These are phyloP conservation scores for Spirogloea muscicola DNA, from an alignment of 139 green algal species.

Conservation along the genomic window DNA sequence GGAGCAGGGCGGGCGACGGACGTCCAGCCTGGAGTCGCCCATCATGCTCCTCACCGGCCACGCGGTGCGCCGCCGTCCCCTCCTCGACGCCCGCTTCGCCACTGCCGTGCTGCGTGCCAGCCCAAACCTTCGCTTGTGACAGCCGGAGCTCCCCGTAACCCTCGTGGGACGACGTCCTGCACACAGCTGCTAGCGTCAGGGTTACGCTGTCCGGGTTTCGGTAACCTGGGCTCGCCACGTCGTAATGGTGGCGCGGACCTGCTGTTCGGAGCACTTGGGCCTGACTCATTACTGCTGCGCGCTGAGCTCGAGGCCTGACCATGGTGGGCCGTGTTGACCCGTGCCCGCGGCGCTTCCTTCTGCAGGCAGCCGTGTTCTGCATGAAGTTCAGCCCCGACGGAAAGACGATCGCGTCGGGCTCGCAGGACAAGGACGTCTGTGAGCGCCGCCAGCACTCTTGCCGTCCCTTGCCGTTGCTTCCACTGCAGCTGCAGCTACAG, in stretches of 20 bases:
- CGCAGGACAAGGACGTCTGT: slow-evolving; percentile 70
- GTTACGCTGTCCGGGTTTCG: not conserved
- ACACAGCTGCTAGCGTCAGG: no score
- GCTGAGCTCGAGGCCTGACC: not conserved
- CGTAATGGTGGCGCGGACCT: not conserved
- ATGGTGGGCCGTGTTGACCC: no score
- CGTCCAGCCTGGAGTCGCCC: slow-evolving; percentile 30
- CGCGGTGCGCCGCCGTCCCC: no score
- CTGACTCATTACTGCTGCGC: not conserved
- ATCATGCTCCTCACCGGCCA: slow-evolving; percentile 47
- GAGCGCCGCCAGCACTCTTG: not conserved
- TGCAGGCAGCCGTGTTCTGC: slow-evolving; percentile 66
- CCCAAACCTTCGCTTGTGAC: no score
- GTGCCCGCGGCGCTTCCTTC: not conserved
- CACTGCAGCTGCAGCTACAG: not conserved
- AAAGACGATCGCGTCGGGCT: slow-evolving; percentile 67
- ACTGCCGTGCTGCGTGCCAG: no score
- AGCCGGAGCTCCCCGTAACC: no score
- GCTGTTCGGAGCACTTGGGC: not conserved
- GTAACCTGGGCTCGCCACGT: not conserved
- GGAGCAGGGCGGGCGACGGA: slow-evolving; percentile 22
- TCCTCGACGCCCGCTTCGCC: no score
- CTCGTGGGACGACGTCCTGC: no score
- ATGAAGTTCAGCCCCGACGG: slow-evolving; percentile 82
- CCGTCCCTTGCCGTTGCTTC: not conserved